These are phyloP conservation scores for Suhomyces canberraensis DNA, from an alignment of 805 yeast genomes.

Conservation along the genomic window DNA sequence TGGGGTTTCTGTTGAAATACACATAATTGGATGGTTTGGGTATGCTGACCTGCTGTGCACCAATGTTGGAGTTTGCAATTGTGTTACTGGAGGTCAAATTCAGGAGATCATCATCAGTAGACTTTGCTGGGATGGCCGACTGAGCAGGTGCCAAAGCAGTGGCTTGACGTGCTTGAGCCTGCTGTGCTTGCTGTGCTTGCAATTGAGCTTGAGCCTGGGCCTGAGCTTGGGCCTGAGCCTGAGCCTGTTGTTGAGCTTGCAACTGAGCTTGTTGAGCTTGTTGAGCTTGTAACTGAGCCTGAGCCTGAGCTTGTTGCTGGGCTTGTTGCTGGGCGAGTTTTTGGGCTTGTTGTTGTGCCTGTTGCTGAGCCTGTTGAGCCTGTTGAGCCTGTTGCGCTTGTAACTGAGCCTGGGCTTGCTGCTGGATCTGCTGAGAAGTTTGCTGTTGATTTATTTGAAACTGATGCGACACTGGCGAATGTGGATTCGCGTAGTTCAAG, in stretches of 20 bases:
- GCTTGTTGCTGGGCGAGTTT: slow-evolving; percentile 11
- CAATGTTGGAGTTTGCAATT: slow-evolving; percentile 12
- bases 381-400: slow-evolving; percentile 13
- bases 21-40: slow-evolving; percentile 46
- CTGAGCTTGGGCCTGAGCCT: slow-evolving; percentile 9
- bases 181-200: slow-evolving; percentile 10
- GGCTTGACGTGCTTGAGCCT: slow-evolving; percentile 12
- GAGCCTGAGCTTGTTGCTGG: slow-evolving; percentile 11
- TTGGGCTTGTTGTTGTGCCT: slow-evolving; percentile 9
- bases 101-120: slow-evolving; percentile 1
- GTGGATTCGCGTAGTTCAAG: slow-evolving; percentile 4
- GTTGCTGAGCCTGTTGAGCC: slow-evolving; percentile 8
- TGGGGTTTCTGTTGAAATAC: slow-evolving; percentile 81
- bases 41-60: slow-evolving; percentile 7
- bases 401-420: slow-evolving; percentile 5
- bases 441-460: slow-evolving; percentile 5
- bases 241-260: slow-evolving; percentile 13
- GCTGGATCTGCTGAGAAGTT: slow-evolving; percentile 8
- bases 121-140: neutral
- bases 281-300: slow-evolving; percentile 11
- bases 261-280: slow-evolving; percentile 11
- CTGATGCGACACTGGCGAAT: slow-evolving; percentile 5
- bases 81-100: slow-evolving; percentile 15
- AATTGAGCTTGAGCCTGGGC: slow-evolving; percentile 13
- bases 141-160: slow-evolving; percentile 37